A percentile compares a stretch with the other conserved stretches of the same genome.
phyloP scores from a whole-genome alignment of 805 yeast species.

The Saccharomycopsis sp. region DNA sequence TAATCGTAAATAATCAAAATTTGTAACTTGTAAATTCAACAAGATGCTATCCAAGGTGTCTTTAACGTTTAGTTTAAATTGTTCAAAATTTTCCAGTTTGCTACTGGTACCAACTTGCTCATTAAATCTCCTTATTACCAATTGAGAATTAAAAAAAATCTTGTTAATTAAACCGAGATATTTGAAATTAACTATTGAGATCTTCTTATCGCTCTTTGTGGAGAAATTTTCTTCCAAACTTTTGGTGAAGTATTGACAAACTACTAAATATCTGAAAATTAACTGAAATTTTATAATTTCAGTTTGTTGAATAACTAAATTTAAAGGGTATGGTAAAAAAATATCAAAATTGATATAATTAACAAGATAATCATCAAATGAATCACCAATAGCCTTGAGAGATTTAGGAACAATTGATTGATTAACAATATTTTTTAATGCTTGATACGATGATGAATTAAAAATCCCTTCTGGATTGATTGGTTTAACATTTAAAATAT shows the following conservation, averaged over 20 bases:
- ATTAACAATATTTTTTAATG: conserved; percentile 15
- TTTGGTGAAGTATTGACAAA: conserved; percentile 3
- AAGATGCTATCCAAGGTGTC: conserved; percentile 13
- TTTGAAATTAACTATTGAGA: conserved; percentile 9
- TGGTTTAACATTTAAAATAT: conserved; percentile 46
- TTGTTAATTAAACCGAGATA: conserved; percentile 2
- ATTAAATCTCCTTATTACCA: conserved; percentile 2
- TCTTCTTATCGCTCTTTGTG: neutral
- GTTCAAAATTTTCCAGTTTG: conserved; percentile 4
- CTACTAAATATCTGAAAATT: conserved; percentile 60
- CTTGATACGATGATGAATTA: conserved; percentile 21
- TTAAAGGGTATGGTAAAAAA: conserved; percentile 81
- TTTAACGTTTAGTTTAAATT: conserved; percentile 2
- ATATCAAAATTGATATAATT: conserved; percentile 49
- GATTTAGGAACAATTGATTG: conserved; percentile 7
- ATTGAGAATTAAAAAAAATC: conserved; percentile 2
- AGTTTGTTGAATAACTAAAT: conserved; percentile 63
- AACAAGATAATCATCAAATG: conserved; percentile 37
- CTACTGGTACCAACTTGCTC: neutral
- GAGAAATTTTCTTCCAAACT: conserved; percentile 7
- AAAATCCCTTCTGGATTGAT: conserved; percentile 48
- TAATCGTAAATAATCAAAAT: neutral
- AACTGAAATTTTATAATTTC: conserved; percentile 73
- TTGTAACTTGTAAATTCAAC: conserved; percentile 6
- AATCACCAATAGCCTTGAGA: neutral